Base-by-base conservation (phyloP, 306 rosid genomes). In the Acacia crassicarpa region DNA sequence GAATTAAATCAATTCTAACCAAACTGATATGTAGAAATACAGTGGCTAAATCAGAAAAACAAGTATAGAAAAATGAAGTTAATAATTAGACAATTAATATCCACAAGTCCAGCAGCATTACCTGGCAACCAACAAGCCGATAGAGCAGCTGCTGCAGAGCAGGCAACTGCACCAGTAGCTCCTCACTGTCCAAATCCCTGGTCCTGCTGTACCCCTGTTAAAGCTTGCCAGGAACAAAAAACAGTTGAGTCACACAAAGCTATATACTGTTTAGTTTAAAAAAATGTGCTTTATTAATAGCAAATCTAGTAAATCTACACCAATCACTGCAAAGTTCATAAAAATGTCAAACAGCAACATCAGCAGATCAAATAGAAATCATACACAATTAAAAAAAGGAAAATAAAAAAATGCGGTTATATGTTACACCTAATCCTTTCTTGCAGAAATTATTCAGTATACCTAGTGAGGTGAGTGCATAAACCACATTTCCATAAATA, bases 71-170 rank as follows among this genome's bases (percentile, higher is more conserved):
- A 38, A 38, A 38, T 12, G 72, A 44, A 74, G 20, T 30, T 4
- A 32, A 67, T 38, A 41, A 30, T 67, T 15, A 23, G n/a, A 56
- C 14, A 22, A 49, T 35, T 8, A 74, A 65, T 19, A 84, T 83
- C 82, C 58, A 59, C 16, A 73, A 23, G 83, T 53, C 40, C 67
- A 46, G 53, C 22, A 81, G 49, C 51, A 48, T 17, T 87, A 93
- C 98, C 94, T 48, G 89, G 79, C 98, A 93, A 79, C 92, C 94
- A 86, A 90, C 67, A 83, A 93, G 94, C 32, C 91, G 93, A 88
- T 85, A 89, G 48, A 93, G 91, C 41, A 93, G 88, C 83, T 88
- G 90, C 87, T 93, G 98, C 78, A 93, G 85, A 78, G 97, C 91
- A 69, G 98, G 97, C 88, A 93, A 88, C 61, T 93, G 98, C 72